Conservation (phyloP, 176 grass and related monocot species). For the Hordeum marinum region DNA sequence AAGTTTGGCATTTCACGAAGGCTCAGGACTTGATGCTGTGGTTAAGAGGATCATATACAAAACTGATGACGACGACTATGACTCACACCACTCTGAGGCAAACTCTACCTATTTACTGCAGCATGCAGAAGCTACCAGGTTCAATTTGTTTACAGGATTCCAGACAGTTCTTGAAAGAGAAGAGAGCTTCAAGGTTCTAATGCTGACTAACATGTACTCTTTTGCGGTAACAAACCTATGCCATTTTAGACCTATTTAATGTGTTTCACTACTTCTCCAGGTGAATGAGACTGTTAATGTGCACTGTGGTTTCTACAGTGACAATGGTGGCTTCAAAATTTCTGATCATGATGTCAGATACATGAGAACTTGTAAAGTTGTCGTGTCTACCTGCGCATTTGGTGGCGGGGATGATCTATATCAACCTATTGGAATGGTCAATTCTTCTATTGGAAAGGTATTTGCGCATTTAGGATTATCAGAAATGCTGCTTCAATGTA, state of each 20-base stretch:
- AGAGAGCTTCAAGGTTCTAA: conserved; percentile 83
- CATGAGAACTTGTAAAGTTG: conserved; percentile 75
- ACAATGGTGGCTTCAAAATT: conserved; percentile 87
- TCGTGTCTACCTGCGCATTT: conserved; percentile 87
- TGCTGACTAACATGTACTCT: background rate
- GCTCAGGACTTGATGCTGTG: conserved; percentile 21
- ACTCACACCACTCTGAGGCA: conserved; percentile 15
- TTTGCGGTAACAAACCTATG: background rate
- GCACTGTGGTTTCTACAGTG: conserved; percentile 83
- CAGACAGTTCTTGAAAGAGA: conserved; percentile 75
- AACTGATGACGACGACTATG: conserved; percentile 57
- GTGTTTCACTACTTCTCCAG: conserved; percentile 29
- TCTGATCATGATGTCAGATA: conserved; percentile 62
- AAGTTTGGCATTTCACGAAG: conserved; percentile 47
- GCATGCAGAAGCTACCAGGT: conserved; percentile 56
- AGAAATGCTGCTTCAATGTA: background rate
- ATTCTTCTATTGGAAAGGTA: conserved; percentile 74
- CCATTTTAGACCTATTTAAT: background rate
- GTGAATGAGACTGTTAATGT: conserved; percentile 47
- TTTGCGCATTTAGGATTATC: conserved; percentile 6
- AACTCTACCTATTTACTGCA: conserved; percentile 49
- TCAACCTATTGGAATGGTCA: conserved; percentile 91
- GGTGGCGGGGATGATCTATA: conserved; percentile 95
- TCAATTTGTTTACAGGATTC: conserved; percentile 89
- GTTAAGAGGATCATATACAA: conserved; percentile 63